Evolutionary conservation across 441 rosid genomes (phyloP).

Genomic region (Populus trichocarpa): DNA sequence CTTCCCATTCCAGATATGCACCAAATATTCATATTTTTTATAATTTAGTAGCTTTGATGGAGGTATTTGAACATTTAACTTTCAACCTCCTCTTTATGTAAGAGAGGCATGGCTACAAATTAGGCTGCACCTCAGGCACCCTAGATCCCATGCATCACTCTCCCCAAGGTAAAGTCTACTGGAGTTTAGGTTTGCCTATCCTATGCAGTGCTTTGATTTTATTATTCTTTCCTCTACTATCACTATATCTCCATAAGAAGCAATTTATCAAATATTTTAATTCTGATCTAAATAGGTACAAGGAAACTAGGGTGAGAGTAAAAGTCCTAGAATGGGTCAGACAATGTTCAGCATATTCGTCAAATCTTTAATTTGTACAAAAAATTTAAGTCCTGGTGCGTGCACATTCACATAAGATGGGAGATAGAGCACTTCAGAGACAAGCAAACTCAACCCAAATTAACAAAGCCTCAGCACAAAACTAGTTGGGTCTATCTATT

Average conservation of each 20-base stretch:
- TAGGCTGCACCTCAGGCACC: background rate
- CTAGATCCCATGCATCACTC: background rate
- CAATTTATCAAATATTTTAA: too few species aligned
- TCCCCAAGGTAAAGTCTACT: background rate
- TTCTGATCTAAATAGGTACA: background rate
- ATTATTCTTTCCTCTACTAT: background rate
- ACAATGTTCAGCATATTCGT: background rate
- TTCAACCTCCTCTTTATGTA: background rate
- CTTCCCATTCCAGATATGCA: background rate
- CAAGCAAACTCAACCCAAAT: background rate
- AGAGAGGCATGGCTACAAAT: background rate
- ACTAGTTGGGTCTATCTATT: background rate
- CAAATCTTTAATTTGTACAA: background rate
- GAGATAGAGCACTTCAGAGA: background rate
- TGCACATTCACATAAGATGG: background rate
- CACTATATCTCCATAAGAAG: background rate
- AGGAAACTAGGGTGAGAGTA: background rate
- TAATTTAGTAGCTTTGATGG: too few species aligned
- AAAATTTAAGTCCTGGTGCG: background rate
- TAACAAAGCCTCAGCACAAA: background rate
- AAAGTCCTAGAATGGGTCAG: background rate
- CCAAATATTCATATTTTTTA: background rate
- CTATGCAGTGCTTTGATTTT: background rate
- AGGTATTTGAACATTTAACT: background rate
- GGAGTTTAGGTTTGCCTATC: background rate